Evolutionary conservation across 345 rosid genomes (phyloP).

Genomic region (Acer negundo): DNA sequence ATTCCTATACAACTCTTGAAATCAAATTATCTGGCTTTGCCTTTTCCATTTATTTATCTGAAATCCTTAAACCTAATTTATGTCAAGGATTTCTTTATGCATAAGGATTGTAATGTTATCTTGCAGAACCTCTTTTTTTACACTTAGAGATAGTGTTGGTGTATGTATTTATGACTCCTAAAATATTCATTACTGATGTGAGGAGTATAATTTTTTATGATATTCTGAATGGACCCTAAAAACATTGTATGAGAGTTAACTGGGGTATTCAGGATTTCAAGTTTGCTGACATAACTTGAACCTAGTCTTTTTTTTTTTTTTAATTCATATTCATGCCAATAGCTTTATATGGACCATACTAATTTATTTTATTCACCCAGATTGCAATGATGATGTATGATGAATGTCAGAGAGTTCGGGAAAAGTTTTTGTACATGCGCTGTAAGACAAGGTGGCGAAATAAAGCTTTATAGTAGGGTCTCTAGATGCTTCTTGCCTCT

Average conservation of each 20-base stretch:
- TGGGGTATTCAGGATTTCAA: background rate
- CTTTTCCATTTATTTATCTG: background rate
- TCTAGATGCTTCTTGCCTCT: slow-evolving; percentile 30
- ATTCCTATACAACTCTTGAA: background rate
- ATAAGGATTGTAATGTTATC: background rate
- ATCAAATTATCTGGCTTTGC: background rate
- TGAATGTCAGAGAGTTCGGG: slow-evolving; percentile 60
- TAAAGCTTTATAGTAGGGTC: slow-evolving; percentile 39
- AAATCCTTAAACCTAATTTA: background rate
- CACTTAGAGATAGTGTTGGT: background rate
- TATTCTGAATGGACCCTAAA: background rate
- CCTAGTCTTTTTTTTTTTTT: slow-evolving; percentile 15
- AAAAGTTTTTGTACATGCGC: slow-evolving; percentile 55
- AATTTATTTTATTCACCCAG: slow-evolving; percentile 72
- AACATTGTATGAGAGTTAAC: background rate
- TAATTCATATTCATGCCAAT: slow-evolving; percentile 26
- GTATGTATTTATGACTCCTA: slow-evolving; percentile 1
- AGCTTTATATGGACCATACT: slow-evolving; percentile 37
- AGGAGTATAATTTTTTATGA: background rate
- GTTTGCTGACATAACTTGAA: slow-evolving; percentile 17
- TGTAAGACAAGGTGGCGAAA: slow-evolving; percentile 60
- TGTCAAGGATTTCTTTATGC: background rate
- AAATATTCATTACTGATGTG: background rate
- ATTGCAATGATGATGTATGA: slow-evolving; percentile 99
- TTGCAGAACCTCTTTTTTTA: background rate